phyloP scores from a whole-genome alignment of 305 asterid species.

The Fraxinus baroniana region DNA sequence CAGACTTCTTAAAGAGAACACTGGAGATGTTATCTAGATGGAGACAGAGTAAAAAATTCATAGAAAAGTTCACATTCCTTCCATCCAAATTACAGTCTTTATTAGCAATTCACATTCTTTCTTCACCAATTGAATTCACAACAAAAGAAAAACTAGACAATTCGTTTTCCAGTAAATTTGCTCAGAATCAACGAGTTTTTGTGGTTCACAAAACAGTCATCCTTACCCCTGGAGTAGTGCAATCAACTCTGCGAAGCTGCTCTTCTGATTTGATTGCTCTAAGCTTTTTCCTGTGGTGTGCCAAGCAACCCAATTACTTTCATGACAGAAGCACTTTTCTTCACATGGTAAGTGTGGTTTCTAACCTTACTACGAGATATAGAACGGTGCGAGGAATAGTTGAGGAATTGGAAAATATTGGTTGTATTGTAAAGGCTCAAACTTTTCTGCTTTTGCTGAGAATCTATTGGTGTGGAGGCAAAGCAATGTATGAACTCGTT shows the following conservation, averaged over 20 bases:
- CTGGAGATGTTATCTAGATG: slow-evolving; percentile 22
- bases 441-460: slow-evolving; percentile 68
- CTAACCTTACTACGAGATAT: slow-evolving; percentile 43
- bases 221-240: slow-evolving; percentile 50
- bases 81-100: slow-evolving; percentile 27
- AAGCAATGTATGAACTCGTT: slow-evolving; percentile 52
- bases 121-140: slow-evolving; percentile 30
- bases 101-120: slow-evolving; percentile 29
- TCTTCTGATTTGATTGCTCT: slow-evolving; percentile 63
- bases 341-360: slow-evolving; percentile 56
- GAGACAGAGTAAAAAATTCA: slow-evolving; percentile 28
- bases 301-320: slow-evolving; percentile 65
- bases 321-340: slow-evolving; percentile 52
- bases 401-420: slow-evolving; percentile 42
- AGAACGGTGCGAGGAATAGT: slow-evolving; percentile 47
- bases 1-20: not conserved
- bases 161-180: slow-evolving; percentile 13
- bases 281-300: slow-evolving; percentile 65
- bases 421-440: slow-evolving; percentile 53
- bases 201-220: slow-evolving; percentile 17
- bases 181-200: slow-evolving; percentile 19
- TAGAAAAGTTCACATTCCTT: slow-evolving; percentile 4
- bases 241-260: slow-evolving; percentile 43
- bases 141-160: slow-evolving; percentile 4
- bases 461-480: slow-evolving; percentile 58